A percentile compares a stretch with the other conserved stretches of the same genome.
These are phyloP conservation scores for Saccharum officinarum DNA, from an alignment of 176 grass and related monocot genomes.

Conservation along the genomic window DNA sequence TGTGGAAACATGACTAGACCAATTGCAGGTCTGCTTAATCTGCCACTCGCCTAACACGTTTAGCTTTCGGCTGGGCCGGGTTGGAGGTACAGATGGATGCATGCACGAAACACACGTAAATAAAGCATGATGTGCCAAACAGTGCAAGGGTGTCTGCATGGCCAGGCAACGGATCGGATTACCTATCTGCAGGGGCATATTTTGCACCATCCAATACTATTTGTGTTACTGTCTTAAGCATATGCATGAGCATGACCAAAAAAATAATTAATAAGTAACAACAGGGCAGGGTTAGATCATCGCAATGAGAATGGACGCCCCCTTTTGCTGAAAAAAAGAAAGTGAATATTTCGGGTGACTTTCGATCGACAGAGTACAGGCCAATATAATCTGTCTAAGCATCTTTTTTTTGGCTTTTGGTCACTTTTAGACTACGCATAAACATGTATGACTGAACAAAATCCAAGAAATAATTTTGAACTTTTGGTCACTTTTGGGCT, in stretches of 20 bases:
- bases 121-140: neutral
- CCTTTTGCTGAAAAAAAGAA: neutral
- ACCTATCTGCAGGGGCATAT: neutral
- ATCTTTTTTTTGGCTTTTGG: too few species aligned
- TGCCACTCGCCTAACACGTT: conserved; percentile 22
- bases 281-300: too few species aligned
- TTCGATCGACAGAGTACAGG: too few species aligned
- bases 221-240: neutral
- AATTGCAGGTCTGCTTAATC: neutral
- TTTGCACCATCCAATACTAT: neutral
- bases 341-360: too few species aligned
- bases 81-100: neutral
- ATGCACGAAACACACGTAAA: neutral
- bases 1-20: conserved; percentile 21
- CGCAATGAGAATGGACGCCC: too few species aligned
- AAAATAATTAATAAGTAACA: too few species aligned
- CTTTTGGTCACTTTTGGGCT: too few species aligned
- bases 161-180: neutral
- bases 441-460: too few species aligned
- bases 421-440: too few species aligned
- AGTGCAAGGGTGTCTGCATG: neutral
- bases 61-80: neutral
- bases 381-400: too few species aligned
- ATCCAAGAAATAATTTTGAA: too few species aligned
- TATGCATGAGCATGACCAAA: neutral